phyloP scores from a whole-genome alignment of 305 asterid species.

The Plantago rigida region DNA sequence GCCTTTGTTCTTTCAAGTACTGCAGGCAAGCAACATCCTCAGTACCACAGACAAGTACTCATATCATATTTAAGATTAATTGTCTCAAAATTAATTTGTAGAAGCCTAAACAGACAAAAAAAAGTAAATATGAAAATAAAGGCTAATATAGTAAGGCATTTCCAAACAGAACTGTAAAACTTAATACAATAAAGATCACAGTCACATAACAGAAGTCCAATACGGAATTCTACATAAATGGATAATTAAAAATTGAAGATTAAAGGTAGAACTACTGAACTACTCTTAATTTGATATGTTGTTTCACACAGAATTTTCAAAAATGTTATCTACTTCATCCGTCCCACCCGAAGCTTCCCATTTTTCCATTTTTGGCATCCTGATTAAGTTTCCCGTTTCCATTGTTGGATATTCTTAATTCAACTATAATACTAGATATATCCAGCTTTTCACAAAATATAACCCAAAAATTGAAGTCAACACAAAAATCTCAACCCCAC shows the following conservation, averaged over 20 bases:
- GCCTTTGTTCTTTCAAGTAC: constrained; percentile 97
- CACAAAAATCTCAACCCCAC: too few species aligned
- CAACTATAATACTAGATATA: too few species aligned
- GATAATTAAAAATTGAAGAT: too few species aligned
- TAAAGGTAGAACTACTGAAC: too few species aligned
- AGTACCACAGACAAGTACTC: constrained; percentile 24
- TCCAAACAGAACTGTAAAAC: background rate
- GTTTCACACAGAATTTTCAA: background rate
- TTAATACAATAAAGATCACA: background rate
- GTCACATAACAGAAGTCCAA: background rate
- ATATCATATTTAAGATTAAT: constrained; percentile 5
- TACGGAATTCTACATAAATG: background rate
- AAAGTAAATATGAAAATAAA: background rate
- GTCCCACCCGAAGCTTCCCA: too few species aligned
- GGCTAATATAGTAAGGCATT: background rate
- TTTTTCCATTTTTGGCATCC: too few species aligned
- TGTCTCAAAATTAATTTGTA: constrained; percentile 8
- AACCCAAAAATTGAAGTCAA: too few species aligned
- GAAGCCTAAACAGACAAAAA: background rate
- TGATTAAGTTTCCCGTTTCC: too few species aligned
- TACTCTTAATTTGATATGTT: background rate
- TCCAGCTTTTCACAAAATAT: too few species aligned
- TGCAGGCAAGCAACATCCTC: constrained; percentile 36
- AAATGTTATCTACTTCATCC: too few species aligned
- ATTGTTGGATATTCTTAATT: too few species aligned